Evolutionary conservation across 2,329 filamentous ascomycete genomes (phyloP), one percentile per base, ranked within the genome.

Genomic region (Hymenoscyphus repandus): DNA sequence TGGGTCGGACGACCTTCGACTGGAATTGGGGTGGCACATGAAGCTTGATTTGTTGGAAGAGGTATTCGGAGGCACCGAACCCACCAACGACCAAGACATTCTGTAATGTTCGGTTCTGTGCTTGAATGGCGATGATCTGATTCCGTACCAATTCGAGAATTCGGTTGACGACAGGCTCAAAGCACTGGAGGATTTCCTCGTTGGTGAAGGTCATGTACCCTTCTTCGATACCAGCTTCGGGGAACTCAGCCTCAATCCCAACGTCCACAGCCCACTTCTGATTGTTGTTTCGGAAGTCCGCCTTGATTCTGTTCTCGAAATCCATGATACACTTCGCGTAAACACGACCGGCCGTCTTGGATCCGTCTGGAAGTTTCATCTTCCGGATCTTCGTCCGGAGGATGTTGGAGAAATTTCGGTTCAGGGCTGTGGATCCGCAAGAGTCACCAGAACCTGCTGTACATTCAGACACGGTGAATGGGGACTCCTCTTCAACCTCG

Each of bases 241-340:
- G 92, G 74, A 95, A 97, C 67, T 97, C 93, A 39, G 92, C 90
- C 75, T 99, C 93, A 64, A 99, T 97, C 66, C 93, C 93, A 45
- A 99, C 93, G 68, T 99, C 93, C 17, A 97, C 91, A 40, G 93
- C 93, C 93, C 93, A 97, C 71, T 97, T 97, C 71, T 97, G 92
- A 45, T 92, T 91, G 70, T 96, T 97, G 75, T 97, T 97, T 58
- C 93, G 84, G 85, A 99, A 99, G 70, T 97, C 93, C 45, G 93
- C 93, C 78, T 99, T 99, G 80, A 99, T 96, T 69, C 93, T 80
- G 80, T 97, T 97, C 76, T 99, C 93, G 65, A 99, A 99, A 72
- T 99, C 93, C 92, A 97, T 97, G 72, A 99, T 97, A 70, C 92
- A 97, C 75, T 97, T 97, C 60, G 92, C 92, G 70, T 97, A 97